phyloP scores from a whole-genome alignment of 2,329 filamentous ascomycete species.

The Trichoderma sp. region DNA sequence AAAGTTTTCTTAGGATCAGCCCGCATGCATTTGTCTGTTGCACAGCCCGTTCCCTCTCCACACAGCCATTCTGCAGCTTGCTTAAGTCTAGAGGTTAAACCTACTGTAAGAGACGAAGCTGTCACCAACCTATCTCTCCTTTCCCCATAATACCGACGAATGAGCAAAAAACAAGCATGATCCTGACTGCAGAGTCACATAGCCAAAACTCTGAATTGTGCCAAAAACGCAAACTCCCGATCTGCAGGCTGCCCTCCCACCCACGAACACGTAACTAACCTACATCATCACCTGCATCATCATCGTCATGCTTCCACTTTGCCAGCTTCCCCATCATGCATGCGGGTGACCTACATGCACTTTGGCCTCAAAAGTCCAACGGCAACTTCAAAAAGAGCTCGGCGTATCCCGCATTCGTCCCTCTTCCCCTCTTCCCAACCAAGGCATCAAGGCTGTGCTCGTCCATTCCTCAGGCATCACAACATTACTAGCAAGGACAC shows the following conservation, averaged over 20 bases:
- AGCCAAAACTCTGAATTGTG: constrained; percentile 16
- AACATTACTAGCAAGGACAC: background rate
- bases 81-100: background rate
- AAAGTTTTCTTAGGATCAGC: constrained; percentile 5
- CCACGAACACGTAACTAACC: background rate
- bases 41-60: background rate
- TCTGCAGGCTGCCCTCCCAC: constrained; percentile 1
- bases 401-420: background rate
- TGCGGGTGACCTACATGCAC: background rate
- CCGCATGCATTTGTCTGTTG: background rate
- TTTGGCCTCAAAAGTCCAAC: background rate
- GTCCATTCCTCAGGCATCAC: background rate
- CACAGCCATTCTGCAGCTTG: background rate
- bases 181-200: constrained; percentile 2
- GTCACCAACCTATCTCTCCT: background rate
- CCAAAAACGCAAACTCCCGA: constrained; percentile 2
- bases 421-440: background rate
- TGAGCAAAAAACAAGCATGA: constrained; percentile 2
- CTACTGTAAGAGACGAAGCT: background rate
- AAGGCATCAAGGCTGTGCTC: constrained; percentile 19
- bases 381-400: background rate
- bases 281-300: background rate
- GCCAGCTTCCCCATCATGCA: background rate
- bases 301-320: background rate
- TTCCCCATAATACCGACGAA: background rate